Evolutionary conservation across 116 monocot species (phyloP).

Genomic region (Iris pallida): DNA sequence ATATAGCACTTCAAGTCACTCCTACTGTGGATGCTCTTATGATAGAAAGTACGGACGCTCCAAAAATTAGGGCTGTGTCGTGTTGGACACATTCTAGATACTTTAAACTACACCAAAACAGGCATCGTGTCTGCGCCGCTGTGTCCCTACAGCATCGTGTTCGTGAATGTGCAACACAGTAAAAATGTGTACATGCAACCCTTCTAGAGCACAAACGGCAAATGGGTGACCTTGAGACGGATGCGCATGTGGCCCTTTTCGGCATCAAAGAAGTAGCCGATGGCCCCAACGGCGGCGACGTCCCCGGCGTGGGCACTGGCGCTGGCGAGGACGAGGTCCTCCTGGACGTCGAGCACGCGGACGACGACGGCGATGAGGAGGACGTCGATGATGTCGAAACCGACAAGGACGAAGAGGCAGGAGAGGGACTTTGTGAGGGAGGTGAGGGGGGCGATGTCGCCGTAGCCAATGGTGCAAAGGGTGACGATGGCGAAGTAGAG

Average conservation of each 20-base stretch:
- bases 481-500: conserved; percentile 65
- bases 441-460: conserved; percentile 55
- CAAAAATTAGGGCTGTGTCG: no score
- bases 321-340: conserved; percentile 27
- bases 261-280: conserved; percentile 27
- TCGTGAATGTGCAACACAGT: no score
- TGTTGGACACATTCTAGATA: no score
- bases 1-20: no score
- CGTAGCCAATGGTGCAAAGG: conserved; percentile 65
- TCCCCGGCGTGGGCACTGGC: conserved; percentile 5
- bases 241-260: conserved; percentile 60
- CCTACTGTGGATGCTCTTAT: no score
- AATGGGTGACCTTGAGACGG: conserved; percentile 33
- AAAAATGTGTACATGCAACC: no score
- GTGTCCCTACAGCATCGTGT: no score
- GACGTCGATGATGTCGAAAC: conserved; percentile 52
- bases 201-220: no score
- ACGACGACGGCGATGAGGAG: conserved; percentile 36
- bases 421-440: conserved; percentile 43
- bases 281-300: no score
- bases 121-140: no score
- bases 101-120: no score
- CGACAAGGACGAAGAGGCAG: conserved; percentile 55
- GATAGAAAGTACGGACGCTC: no score
- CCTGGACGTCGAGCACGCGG: conserved; percentile 44